These are phyloP conservation scores for Volvox carteri DNA, from an alignment of 163 green algal species.

Conservation along the genomic window DNA sequence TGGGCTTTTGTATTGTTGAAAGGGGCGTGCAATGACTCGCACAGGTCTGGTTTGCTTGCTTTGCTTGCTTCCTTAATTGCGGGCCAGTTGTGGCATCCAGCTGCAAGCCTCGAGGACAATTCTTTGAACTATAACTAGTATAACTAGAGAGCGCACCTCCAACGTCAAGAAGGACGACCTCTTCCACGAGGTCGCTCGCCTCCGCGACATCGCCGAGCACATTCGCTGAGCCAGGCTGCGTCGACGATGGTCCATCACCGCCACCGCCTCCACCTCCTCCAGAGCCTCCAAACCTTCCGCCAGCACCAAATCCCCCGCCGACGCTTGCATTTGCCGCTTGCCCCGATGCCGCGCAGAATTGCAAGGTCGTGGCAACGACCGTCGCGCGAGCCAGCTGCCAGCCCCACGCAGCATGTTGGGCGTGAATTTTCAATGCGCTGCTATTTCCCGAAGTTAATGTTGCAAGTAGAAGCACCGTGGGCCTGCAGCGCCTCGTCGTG, in stretches of 20 bases:
- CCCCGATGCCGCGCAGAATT: slow-evolving; percentile 19
- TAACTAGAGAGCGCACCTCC: slow-evolving; percentile 69
- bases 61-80: too few species aligned
- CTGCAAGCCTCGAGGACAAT: too few species aligned
- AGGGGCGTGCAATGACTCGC: too few species aligned
- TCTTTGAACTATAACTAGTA: too few species aligned
- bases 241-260: slow-evolving; percentile 8
- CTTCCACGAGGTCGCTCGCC: slow-evolving; percentile 73
- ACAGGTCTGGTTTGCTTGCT: too few species aligned
- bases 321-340: slow-evolving; percentile 36
- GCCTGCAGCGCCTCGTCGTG: not conserved
- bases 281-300: slow-evolving; percentile 37
- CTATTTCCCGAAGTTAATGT: not conserved
- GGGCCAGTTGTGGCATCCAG: too few species aligned
- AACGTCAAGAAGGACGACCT: slow-evolving; percentile 88
- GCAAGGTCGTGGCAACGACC: slow-evolving; percentile 27
- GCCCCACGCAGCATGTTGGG: not conserved
- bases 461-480: not conserved
- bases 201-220: slow-evolving; percentile 65
- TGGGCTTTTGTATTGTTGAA: too few species aligned
- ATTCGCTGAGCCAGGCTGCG: slow-evolving; percentile 24
- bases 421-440: not conserved
- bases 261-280: slow-evolving; percentile 51
- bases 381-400: slow-evolving; percentile 33
- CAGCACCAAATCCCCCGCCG: slow-evolving; percentile 44